Percentiles rank a stretch among this genome's conserved stretches.
Conservation (phyloP, 192 early-diverging fungal genomes). For the Umbelopsis isabellina region DNA sequence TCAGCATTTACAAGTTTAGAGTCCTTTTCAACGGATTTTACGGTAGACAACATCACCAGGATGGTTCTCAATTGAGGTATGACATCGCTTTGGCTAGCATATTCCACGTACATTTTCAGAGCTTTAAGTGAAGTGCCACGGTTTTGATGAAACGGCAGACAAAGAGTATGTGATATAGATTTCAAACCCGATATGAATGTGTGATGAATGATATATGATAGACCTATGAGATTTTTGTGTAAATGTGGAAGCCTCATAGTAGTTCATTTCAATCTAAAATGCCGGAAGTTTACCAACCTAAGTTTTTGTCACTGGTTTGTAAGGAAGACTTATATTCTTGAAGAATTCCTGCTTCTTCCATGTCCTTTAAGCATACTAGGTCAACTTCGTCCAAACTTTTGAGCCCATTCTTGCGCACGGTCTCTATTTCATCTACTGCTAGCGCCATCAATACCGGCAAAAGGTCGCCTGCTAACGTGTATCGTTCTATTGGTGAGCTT, state of each 20-base stretch:
- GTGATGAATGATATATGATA: not conserved
- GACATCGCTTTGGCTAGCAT: not conserved
- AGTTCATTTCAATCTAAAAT: not conserved
- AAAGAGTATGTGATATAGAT: not conserved
- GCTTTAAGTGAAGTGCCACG: not conserved
- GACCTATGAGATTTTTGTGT: not conserved
- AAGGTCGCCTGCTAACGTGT: not conserved
- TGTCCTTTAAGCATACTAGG: not conserved
- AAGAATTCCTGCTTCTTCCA: not conserved
- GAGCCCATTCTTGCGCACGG: not conserved
- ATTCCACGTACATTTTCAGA: not conserved
- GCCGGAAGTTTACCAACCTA: not conserved
- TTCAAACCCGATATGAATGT: not conserved
- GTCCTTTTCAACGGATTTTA: not conserved
- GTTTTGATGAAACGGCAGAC: not conserved
- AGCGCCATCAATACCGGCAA: not conserved
- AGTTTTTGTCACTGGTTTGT: not conserved
- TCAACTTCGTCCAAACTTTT: not conserved
- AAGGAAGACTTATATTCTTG: not conserved
- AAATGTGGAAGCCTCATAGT: not conserved
- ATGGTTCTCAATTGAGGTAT: not conserved
- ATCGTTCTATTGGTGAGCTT: conserved; percentile 13
- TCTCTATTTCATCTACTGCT: not conserved
- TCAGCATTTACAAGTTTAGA: not conserved
- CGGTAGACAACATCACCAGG: not conserved